phyloP scores from a whole-genome alignment of 352 stramenopile species.

The Pythium oligandrum region DNA sequence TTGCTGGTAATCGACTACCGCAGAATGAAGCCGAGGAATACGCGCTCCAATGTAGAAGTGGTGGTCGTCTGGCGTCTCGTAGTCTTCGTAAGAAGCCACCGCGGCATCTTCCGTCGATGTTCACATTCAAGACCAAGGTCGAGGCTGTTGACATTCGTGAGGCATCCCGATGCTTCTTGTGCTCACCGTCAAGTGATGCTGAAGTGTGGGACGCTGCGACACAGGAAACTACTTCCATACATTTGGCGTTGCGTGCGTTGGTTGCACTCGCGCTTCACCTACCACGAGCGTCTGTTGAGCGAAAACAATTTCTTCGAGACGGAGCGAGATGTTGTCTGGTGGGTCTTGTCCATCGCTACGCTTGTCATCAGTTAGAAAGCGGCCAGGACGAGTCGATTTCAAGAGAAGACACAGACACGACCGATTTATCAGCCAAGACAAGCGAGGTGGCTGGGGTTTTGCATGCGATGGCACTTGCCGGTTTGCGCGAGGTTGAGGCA shows the following conservation, averaged over 20 bases:
- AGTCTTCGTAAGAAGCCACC: no score
- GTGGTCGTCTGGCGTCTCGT: no score
- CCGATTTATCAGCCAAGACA: no score
- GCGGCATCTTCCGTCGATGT: constrained; percentile 16
- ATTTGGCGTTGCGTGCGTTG: constrained; percentile 35
- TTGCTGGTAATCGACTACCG: constrained; percentile 29
- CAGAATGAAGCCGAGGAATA: constrained; percentile 45
- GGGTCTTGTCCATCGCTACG: neutral
- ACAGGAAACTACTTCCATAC: constrained; percentile 11
- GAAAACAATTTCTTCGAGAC: constrained; percentile 20
- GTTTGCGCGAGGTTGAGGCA: no score
- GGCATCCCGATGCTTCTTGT: constrained; percentile 1
- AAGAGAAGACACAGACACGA: no score
- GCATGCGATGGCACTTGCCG: no score
- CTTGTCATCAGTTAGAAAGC: no score
- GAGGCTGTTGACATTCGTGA: neutral
- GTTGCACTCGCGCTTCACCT: constrained; percentile 29
- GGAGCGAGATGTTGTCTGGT: neutral
- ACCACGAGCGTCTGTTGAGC: constrained; percentile 25
- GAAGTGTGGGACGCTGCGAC: constrained; percentile 13
- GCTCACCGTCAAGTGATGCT: neutral
- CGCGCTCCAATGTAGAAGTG: constrained; percentile 1
- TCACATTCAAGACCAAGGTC: constrained; percentile 12
- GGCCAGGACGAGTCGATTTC: no score
- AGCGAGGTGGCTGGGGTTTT: no score